A percentile compares a stretch with the other conserved stretches of the same genome.
These are phyloP conservation scores for Hyphodiscus hymeniophilus DNA, from an alignment of 495 filamentous ascomycete genomes.

Conservation along the genomic window DNA sequence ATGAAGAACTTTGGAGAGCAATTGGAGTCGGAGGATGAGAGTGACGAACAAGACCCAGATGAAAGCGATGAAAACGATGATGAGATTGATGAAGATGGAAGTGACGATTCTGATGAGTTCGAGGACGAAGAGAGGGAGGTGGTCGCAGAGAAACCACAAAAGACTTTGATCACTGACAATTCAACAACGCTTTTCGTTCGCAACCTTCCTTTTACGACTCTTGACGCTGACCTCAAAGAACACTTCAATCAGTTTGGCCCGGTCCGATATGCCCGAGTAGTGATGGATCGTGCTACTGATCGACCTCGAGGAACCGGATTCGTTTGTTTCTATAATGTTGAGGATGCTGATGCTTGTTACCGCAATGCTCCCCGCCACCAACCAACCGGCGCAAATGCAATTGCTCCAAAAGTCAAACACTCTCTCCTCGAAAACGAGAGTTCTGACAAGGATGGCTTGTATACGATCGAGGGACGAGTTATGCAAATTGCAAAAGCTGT, in stretches of 20 bases:
- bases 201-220: slow-evolving; percentile 82
- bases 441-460: slow-evolving; percentile 67
- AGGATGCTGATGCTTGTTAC: slow-evolving; percentile 66
- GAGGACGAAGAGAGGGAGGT: slow-evolving; percentile 25
- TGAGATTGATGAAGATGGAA: slow-evolving; percentile 28
- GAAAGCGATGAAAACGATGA: slow-evolving; percentile 29
- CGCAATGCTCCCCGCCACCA: slow-evolving; percentile 54
- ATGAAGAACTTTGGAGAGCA: slow-evolving; percentile 30
- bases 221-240: slow-evolving; percentile 68
- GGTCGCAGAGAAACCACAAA: slow-evolving; percentile 24
- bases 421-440: slow-evolving; percentile 80
- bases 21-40: slow-evolving; percentile 37
- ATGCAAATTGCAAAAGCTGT: slow-evolving; percentile 81
- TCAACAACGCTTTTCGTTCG: slow-evolving; percentile 81
- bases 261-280: slow-evolving; percentile 80
- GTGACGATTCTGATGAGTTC: slow-evolving; percentile 32
- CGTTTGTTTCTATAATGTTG: slow-evolving; percentile 76
- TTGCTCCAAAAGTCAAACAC: slow-evolving; percentile 43
- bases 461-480: slow-evolving; percentile 83
- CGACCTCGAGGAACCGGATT: slow-evolving; percentile 89
- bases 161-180: slow-evolving; percentile 41
- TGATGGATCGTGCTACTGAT: slow-evolving; percentile 75
- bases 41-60: slow-evolving; percentile 25
- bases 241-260: slow-evolving; percentile 81
- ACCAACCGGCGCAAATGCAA: slow-evolving; percentile 23